Percentiles rank a stretch among this genome's conserved stretches.
Conservation (phyloP, 345 rosid genomes). For the Noccaea caerulescens region DNA sequence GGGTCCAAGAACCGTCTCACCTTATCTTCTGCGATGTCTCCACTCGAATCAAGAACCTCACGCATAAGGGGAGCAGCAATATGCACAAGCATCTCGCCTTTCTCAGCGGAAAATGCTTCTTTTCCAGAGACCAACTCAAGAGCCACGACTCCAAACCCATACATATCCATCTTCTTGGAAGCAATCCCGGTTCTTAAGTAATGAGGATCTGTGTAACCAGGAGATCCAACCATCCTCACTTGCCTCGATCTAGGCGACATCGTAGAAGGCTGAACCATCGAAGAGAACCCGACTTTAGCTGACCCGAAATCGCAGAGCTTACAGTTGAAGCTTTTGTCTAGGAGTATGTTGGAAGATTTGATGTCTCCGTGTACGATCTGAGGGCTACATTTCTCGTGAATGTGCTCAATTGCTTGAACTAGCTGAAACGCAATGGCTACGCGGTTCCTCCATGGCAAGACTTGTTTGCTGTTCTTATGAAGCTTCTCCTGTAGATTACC, state of each 20-base stretch:
- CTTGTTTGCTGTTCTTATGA: slow-evolving; percentile 43
- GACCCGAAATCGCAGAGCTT: slow-evolving; percentile 93
- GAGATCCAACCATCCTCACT: slow-evolving; percentile 76
- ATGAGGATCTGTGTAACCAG: slow-evolving; percentile 82
- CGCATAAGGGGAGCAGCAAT: slow-evolving; percentile 45
- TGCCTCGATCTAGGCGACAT: slow-evolving; percentile 45
- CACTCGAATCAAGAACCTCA: slow-evolving; percentile 19
- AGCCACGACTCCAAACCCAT: slow-evolving; percentile 77
- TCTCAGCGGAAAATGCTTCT: slow-evolving; percentile 67
- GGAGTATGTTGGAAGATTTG: slow-evolving; percentile 73
- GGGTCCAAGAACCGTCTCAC: slow-evolving; percentile 63
- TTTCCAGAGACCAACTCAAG: slow-evolving; percentile 72
- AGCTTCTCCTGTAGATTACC: slow-evolving; percentile 77
- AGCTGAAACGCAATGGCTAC: slow-evolving; percentile 65
- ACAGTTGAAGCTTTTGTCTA: slow-evolving; percentile 63
- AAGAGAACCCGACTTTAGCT: slow-evolving; percentile 85
- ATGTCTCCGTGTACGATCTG: slow-evolving; percentile 84
- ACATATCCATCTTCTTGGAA: slow-evolving; percentile 81
- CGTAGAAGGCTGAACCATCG: slow-evolving; percentile 53
- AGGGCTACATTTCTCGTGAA: slow-evolving; percentile 68
- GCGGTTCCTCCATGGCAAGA: slow-evolving; percentile 67
- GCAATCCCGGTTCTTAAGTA: slow-evolving; percentile 75
- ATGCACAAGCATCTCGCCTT: slow-evolving; percentile 57
- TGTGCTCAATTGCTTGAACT: slow-evolving; percentile 68
- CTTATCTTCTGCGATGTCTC: slow-evolving; percentile 3